Conservation (phyloP, 2,329 filamentous ascomycete genomes). For the Pyricularia pennisetigena region DNA sequence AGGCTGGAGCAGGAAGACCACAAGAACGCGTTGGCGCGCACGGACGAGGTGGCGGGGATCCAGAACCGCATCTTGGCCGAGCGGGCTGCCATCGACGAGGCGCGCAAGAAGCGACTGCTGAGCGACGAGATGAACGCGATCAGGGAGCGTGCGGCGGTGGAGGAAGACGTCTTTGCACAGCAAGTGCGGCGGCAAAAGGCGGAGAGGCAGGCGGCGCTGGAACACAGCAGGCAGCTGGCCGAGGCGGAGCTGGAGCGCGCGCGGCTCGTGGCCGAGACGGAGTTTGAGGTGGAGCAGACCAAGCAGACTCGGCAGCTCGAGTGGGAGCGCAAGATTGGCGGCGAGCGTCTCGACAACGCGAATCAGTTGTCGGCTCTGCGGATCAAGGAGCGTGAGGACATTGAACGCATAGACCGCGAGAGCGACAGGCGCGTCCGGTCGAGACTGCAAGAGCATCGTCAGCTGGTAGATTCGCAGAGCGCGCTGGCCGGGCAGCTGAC, state of each 20-base stretch:
- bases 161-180: conserved; percentile 31
- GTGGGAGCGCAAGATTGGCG: conserved; percentile 37
- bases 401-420: conserved; percentile 36
- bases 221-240: conserved; percentile 37
- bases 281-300: conserved; percentile 33
- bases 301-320: conserved; percentile 33
- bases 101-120: conserved; percentile 34
- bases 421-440: conserved; percentile 34
- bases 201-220: conserved; percentile 25
- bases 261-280: conserved; percentile 33
- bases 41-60: conserved; percentile 39
- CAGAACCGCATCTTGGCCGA: conserved; percentile 39
- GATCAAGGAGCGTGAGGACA: conserved; percentile 38
- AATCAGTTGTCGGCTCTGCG: conserved; percentile 37
- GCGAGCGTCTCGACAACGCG: conserved; percentile 36
- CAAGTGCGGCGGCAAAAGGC: conserved; percentile 24
- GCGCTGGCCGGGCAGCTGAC: conserved; percentile 25
- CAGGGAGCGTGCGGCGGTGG: conserved; percentile 32
- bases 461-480: conserved; percentile 35
- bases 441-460: conserved; percentile 39
- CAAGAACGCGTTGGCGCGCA: conserved; percentile 33
- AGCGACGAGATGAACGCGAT: conserved; percentile 33
- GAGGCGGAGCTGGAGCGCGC: conserved; percentile 33
- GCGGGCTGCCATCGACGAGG: conserved; percentile 41
- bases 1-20: conserved; percentile 39